Evolutionary conservation across 1,284 basidiomycete species (phyloP).

Genomic region (Melampsora abietis-canadensis): DNA sequence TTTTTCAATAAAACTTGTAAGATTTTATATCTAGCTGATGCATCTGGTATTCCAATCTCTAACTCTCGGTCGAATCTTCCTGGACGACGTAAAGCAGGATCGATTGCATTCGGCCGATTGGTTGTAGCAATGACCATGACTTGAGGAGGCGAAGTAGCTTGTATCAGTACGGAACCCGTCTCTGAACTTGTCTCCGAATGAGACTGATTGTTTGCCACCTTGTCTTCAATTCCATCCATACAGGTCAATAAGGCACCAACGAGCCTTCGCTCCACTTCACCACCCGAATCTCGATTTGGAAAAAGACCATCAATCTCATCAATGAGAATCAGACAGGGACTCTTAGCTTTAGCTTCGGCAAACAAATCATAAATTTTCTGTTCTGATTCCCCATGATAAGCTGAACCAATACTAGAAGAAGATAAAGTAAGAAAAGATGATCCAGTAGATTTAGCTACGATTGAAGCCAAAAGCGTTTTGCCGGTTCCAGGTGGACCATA

Average conservation of each 20-base stretch:
- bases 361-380: constrained; percentile 79
- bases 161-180: not conserved
- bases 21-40: constrained; percentile 75
- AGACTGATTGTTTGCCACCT: not conserved
- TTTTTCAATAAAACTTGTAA: constrained; percentile 74
- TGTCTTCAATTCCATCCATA: constrained; percentile 79
- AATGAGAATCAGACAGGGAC: constrained; percentile 80
- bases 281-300: constrained; percentile 79
- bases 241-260: constrained; percentile 92
- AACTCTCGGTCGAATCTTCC: constrained; percentile 95
- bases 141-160: constrained; percentile 54
- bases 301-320: constrained; percentile 96
- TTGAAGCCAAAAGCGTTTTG: constrained; percentile 52
- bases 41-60: constrained; percentile 91
- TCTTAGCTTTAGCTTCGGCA: constrained; percentile 71
- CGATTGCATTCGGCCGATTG: constrained; percentile 93
- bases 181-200: not conserved
- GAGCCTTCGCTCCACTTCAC: constrained; percentile 80
- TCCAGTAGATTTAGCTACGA: constrained; percentile 49
- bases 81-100: constrained; percentile 87
- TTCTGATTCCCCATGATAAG: constrained; percentile 53
- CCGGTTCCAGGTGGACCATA: constrained; percentile 54
- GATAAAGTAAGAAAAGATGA: constrained; percentile 51
- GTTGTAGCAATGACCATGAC: constrained; percentile 96
- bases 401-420: constrained; percentile 50